phyloP scores from a whole-genome alignment of 2,329 filamentous ascomycete genomes.

The Trichoderma atroviride region DNA sequence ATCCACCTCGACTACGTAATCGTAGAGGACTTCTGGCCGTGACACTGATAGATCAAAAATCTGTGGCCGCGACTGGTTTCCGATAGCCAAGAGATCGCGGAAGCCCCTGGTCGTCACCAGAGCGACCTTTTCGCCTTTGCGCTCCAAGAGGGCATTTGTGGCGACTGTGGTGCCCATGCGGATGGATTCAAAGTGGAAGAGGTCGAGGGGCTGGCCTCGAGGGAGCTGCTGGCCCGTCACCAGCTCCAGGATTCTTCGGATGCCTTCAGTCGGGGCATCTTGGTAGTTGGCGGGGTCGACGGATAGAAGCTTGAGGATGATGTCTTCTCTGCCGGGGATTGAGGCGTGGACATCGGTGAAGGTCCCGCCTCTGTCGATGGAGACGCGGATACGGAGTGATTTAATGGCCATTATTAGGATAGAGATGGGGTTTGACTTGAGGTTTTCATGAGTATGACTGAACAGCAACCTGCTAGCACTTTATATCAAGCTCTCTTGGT shows the following conservation, averaged over 20 bases:
- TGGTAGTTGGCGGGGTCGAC: constrained; percentile 72
- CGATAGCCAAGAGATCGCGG: constrained; percentile 70
- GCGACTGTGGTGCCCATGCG: constrained; percentile 82
- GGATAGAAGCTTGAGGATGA: constrained; percentile 72
- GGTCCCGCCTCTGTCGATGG: constrained; percentile 50
- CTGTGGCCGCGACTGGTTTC: constrained; percentile 71
- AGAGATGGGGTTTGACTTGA: neutral
- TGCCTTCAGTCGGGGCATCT: constrained; percentile 74
- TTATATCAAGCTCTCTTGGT: constrained; percentile 4
- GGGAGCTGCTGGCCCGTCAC: constrained; percentile 40
- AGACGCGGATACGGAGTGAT: constrained; percentile 37
- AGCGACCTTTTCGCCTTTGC: constrained; percentile 72
- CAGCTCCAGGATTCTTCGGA: constrained; percentile 52
- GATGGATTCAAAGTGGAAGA: constrained; percentile 60
- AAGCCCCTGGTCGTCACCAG: constrained; percentile 74
- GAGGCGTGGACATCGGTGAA: constrained; percentile 73
- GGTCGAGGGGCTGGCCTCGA: constrained; percentile 40
- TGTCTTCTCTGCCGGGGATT: constrained; percentile 65
- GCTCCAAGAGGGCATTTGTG: constrained; percentile 74
- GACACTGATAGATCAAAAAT: constrained; percentile 74
- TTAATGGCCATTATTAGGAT: constrained; percentile 31
- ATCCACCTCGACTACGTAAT: constrained; percentile 71
- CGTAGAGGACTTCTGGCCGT: constrained; percentile 69
- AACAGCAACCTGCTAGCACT: constrained; percentile 1
- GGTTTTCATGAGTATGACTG: neutral